Conservation (phyloP, 768 basidiomycete genomes). For the Leccinum sublutescens region DNA sequence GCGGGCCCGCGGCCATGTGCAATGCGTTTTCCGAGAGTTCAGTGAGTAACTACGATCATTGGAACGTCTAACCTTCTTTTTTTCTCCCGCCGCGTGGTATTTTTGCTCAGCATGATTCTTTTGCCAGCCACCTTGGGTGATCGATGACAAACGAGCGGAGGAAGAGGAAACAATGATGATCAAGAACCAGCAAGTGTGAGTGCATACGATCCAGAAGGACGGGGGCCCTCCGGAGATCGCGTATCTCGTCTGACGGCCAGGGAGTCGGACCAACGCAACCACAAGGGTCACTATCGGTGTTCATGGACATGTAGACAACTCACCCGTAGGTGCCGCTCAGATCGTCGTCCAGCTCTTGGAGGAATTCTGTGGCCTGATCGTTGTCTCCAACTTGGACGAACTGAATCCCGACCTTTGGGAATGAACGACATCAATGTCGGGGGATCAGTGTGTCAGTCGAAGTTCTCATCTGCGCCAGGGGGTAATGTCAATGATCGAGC, state of each 20-base stretch:
- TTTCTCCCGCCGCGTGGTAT: not conserved
- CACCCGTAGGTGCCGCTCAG: slow-evolving; percentile 46
- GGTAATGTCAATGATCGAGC: slow-evolving; percentile 51
- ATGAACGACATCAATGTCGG: not conserved
- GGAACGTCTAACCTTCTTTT: too few relatives aligned
- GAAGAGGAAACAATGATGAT: slow-evolving; percentile 54
- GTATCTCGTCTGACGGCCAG: slow-evolving; percentile 65
- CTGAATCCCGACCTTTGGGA: slow-evolving; percentile 57
- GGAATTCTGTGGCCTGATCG: slow-evolving; percentile 39
- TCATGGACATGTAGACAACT: slow-evolving; percentile 4
- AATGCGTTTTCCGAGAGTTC: slow-evolving; percentile 57
- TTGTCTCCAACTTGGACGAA: slow-evolving; percentile 69
- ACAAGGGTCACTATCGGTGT: not conserved
- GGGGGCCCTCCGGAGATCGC: slow-evolving; percentile 44
- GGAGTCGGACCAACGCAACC: slow-evolving; percentile 38
- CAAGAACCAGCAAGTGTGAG: slow-evolving; percentile 51
- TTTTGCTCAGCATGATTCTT: not conserved
- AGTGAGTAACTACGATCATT: slow-evolving; percentile 38
- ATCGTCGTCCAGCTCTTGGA: slow-evolving; percentile 57
- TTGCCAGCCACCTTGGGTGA: slow-evolving; percentile 54
- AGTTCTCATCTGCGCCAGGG: slow-evolving; percentile 48
- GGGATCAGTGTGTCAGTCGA: not conserved
- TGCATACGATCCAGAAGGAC: slow-evolving; percentile 42
- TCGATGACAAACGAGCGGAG: slow-evolving; percentile 41
- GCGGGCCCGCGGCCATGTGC: slow-evolving; percentile 44